Evolutionary conservation across 495 filamentous ascomycete species (phyloP), one percentile per base, ranked within the genome.

Genomic region (Tetracladium marchalianum): DNA sequence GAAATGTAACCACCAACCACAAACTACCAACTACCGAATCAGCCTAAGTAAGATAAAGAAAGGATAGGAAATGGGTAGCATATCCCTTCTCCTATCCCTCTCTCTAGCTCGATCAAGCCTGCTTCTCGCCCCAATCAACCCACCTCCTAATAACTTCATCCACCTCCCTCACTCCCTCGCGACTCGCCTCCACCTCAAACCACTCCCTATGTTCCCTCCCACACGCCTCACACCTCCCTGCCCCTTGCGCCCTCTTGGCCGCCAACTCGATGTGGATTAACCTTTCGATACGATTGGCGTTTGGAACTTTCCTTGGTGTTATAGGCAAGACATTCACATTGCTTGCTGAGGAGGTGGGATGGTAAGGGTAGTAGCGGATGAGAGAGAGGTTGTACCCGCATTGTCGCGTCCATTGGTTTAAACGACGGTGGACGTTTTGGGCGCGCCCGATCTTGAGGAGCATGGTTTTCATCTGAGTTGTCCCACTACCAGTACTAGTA

Each of bases 391-490:
- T 78, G 61, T 95, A 84, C 1, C 83, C 85, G 66, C 93, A 99
- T 67, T 97, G 93, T 17, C 82, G 76, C 11, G 79, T 77, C 92
- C 93, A 97, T 64, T 97, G 84, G 59, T 87, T 89, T 55, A 99
- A 66, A 10, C 93, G 76, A 10, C 90, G 77, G 54, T 94, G 87
- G 13, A 99, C 88, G 53, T 97, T 97, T 42, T 71, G 81, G 4
- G 93, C 82, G 13, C 92, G 79, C 8, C 92, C 93, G 44, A 97
- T 96, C 57, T 99, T 97, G 43, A 97, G 71, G 2, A 94, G 74
- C 35, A 96, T 76, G 3, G 69, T 81, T 39, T 75, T 76, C 39
- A 47, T 49, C 9, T 48, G 38, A 11, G 31, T 1, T 0, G 47
- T 48, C 1, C 16, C 19, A 7, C 36, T 18, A 1, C 44, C 35